Evolutionary conservation across 225 moss, liverwort and hornwort species (phyloP).

Genomic region (Straminergon stramineum): DNA sequence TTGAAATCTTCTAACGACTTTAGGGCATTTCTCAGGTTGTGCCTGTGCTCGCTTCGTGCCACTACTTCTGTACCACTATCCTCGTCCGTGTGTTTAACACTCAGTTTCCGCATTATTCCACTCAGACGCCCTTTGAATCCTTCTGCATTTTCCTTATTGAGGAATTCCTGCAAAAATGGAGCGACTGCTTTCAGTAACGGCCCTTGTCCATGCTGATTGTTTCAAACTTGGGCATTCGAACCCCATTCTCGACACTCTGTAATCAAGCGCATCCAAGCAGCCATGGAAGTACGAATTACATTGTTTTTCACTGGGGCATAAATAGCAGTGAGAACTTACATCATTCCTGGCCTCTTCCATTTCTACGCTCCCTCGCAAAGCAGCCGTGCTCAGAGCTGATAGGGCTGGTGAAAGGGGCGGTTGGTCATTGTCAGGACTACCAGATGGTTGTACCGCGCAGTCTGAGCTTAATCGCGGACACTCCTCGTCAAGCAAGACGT

Average conservation of each 20-base stretch:
- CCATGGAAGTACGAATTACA: neutral
- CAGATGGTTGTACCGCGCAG: constrained; percentile 7
- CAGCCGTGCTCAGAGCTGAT: constrained; percentile 51
- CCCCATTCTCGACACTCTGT: neutral
- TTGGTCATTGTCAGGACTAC: constrained; percentile 19
- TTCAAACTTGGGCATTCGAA: neutral
- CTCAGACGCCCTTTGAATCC: constrained; percentile 34
- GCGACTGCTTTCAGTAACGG: neutral
- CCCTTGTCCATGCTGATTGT: neutral
- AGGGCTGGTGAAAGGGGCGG: constrained; percentile 47
- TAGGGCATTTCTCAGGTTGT: constrained; percentile 35
- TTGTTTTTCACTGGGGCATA: neutral
- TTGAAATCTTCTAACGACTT: constrained; percentile 54
- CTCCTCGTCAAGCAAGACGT: constrained; percentile 58
- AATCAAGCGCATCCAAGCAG: neutral
- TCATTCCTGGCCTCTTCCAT: constrained; percentile 33
- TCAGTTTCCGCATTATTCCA: constrained; percentile 48
- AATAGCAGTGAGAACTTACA: constrained; percentile 11
- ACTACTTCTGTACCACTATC: constrained; percentile 13
- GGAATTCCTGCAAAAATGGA: constrained; percentile 22
- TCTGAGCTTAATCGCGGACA: constrained; percentile 34
- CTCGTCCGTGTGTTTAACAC: constrained; percentile 37
- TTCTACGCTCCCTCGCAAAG: constrained; percentile 48
- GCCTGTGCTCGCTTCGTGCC: constrained; percentile 33
- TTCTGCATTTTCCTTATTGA: constrained; percentile 31